A percentile compares a stretch with the other conserved stretches of the same genome.
These are phyloP conservation scores for Ochetophila trinervis DNA, from an alignment of 306 rosid genomes.

Conservation along the genomic window DNA sequence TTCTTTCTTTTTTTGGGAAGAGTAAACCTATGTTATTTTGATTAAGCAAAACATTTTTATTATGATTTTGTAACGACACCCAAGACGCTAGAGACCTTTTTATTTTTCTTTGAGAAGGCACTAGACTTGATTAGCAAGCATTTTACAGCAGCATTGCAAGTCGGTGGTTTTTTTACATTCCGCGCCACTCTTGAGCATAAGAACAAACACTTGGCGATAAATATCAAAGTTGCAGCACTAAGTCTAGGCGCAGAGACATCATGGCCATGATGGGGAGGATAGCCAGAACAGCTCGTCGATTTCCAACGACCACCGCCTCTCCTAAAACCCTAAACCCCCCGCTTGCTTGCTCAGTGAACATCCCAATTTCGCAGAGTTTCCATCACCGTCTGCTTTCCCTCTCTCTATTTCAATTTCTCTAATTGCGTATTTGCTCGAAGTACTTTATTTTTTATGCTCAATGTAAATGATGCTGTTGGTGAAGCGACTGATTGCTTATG, in stretches of 20 bases:
- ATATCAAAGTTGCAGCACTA: not conserved
- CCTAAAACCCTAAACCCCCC: slow-evolving; percentile 51
- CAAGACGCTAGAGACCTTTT: too few relatives aligned
- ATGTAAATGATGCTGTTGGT: not conserved
- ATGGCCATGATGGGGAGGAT: slow-evolving; percentile 49
- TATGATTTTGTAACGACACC: too few relatives aligned
- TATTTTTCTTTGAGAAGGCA: too few relatives aligned
- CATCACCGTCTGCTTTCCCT: slow-evolving; percentile 34
- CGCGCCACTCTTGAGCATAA: slow-evolving; percentile 3
- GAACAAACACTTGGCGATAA: not conserved
- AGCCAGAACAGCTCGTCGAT: slow-evolving; percentile 31
- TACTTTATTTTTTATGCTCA: not conserved
- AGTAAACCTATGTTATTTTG: too few relatives aligned
- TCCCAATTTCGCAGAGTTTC: slow-evolving; percentile 22
- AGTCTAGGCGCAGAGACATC: not conserved
- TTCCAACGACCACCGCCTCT: slow-evolving; percentile 24
- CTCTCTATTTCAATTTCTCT: not conserved
- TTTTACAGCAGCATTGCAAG: too few relatives aligned
- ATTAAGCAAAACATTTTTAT: too few relatives aligned
- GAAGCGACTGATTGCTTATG: too few relatives aligned
- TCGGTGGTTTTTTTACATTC: not conserved
- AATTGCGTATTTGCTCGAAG: not conserved
- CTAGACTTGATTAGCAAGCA: too few relatives aligned
- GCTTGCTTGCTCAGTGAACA: slow-evolving; percentile 16
- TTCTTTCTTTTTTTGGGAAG: too few relatives aligned